These are phyloP conservation scores for Pleurotus sapidus DNA, from an alignment of 768 basidiomycete genomes.

Conservation along the genomic window DNA sequence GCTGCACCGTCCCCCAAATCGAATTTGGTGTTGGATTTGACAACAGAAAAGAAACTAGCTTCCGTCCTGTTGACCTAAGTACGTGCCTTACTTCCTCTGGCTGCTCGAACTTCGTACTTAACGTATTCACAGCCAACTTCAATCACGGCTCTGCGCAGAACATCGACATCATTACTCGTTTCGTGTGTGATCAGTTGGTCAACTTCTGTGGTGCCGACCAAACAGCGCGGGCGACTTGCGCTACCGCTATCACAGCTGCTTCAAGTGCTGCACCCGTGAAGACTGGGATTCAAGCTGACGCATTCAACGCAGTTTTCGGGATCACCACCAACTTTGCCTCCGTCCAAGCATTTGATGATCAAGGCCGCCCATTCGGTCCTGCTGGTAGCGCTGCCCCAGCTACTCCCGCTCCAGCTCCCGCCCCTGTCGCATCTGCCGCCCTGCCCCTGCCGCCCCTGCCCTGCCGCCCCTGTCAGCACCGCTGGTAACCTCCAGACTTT, in stretches of 20 bases:
- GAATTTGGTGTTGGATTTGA: conserved; percentile 57
- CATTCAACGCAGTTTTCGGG: conserved; percentile 58
- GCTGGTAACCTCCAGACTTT: conserved; percentile 46
- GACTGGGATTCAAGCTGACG: conserved; percentile 57
- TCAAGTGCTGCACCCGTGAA: conserved; percentile 31
- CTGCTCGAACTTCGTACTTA: background rate
- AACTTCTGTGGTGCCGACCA: conserved; percentile 55
- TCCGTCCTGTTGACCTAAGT: conserved; percentile 49
- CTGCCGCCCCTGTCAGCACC: conserved; percentile 9
- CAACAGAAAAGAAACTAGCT: conserved; percentile 49
- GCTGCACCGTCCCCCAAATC: conserved; percentile 52
- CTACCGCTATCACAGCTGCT: conserved; percentile 37
- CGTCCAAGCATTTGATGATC: conserved; percentile 42
- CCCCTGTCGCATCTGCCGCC: conserved; percentile 11
- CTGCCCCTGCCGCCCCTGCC: conserved; percentile 10
- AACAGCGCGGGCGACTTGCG: conserved; percentile 49
- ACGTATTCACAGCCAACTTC: conserved; percentile 32
- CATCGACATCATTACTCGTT: conserved; percentile 58
- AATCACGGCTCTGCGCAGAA: conserved; percentile 60
- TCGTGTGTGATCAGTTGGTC: conserved; percentile 54
- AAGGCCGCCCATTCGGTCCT: conserved; percentile 34
- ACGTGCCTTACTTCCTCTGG: conserved; percentile 8
- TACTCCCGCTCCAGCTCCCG: conserved; percentile 12
- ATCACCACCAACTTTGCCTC: conserved; percentile 48
- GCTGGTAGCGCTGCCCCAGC: conserved; percentile 13